Conservation (phyloP, 2,329 filamentous ascomycete species). For the Ambrosiella cleistominuta region DNA sequence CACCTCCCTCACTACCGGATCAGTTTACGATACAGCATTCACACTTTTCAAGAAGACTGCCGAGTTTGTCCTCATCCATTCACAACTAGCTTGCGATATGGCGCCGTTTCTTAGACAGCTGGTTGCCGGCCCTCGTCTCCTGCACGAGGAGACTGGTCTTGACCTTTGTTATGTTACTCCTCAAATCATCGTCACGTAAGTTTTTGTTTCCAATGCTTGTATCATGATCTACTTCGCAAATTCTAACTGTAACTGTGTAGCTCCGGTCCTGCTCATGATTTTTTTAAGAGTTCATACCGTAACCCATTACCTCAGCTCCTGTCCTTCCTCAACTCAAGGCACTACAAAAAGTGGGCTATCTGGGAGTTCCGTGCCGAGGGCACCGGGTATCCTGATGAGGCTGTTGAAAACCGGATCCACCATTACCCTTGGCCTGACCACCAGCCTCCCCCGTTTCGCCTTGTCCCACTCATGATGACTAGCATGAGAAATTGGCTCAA, state of each 20-base stretch:
- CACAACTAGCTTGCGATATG: slow-evolving; percentile 22
- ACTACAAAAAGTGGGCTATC: slow-evolving; percentile 74
- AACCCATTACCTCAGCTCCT: slow-evolving; percentile 82
- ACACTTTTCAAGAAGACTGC: slow-evolving; percentile 1
- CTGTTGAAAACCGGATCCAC: slow-evolving; percentile 67
- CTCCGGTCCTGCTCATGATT: slow-evolving; percentile 76
- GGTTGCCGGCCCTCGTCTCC: slow-evolving; percentile 68
- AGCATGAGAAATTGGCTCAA: slow-evolving; percentile 82
- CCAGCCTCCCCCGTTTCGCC: slow-evolving; percentile 79
- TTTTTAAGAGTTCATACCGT: slow-evolving; percentile 80
- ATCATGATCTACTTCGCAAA: not conserved
- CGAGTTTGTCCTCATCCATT: slow-evolving; percentile 6
- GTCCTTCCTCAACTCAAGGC: slow-evolving; percentile 69
- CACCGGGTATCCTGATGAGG: slow-evolving; percentile 81
- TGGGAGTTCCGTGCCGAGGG: slow-evolving; percentile 98
- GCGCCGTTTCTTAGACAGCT: slow-evolving; percentile 73
- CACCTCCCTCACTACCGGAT: not conserved
- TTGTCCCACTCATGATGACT: slow-evolving; percentile 77
- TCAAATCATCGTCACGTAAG: slow-evolving; percentile 48
- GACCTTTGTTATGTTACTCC: slow-evolving; percentile 94
- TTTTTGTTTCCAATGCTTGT: slow-evolving; percentile 4
- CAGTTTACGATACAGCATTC: not conserved
- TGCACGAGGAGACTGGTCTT: slow-evolving; percentile 72
- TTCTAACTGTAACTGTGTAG: slow-evolving; percentile 28
- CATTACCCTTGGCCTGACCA: slow-evolving; percentile 97